These are phyloP conservation scores for Colletotrichum navitas DNA, from an alignment of 2,329 filamentous ascomycete species.

Conservation along the genomic window DNA sequence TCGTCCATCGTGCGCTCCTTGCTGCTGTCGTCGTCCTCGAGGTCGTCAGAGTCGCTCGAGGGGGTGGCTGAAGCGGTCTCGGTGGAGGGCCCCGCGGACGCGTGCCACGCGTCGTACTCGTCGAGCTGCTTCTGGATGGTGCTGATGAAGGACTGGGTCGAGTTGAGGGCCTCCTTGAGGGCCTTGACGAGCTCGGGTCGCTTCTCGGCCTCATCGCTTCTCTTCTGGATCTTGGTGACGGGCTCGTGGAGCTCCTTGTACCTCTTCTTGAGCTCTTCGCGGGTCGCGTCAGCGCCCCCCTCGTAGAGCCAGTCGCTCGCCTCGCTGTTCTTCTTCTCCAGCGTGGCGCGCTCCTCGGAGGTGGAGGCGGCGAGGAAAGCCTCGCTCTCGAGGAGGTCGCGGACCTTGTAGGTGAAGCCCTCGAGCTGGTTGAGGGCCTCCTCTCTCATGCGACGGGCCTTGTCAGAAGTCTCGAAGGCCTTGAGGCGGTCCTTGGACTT, in stretches of 20 bases:
- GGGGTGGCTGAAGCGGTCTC: conserved; percentile 59
- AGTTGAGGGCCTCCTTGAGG: conserved; percentile 78
- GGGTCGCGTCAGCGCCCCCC: conserved; percentile 81
- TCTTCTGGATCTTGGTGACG: conserved; percentile 80
- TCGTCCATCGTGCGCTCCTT: conserved; percentile 61
- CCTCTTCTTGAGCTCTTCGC: conserved; percentile 80
- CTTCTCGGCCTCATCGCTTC: conserved; percentile 77
- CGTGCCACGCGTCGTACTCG: conserved; percentile 74
- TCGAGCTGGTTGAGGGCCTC: conserved; percentile 95
- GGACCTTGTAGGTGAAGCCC: conserved; percentile 88
- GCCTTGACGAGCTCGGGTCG: conserved; percentile 77
- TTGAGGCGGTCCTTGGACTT: conserved; percentile 77
- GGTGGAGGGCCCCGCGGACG: conserved; percentile 61
- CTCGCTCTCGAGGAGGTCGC: conserved; percentile 84
- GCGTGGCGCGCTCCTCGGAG: conserved; percentile 71
- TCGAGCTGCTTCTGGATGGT: conserved; percentile 78
- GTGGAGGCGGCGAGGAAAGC: conserved; percentile 81
- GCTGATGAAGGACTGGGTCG: conserved; percentile 77
- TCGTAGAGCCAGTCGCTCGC: conserved; percentile 92
- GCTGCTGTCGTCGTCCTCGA: conserved; percentile 76
- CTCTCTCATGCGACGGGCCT: conserved; percentile 80
- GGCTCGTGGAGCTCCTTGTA: conserved; percentile 83
- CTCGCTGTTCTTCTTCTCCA: conserved; percentile 76
- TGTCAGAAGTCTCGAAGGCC: conserved; percentile 89
- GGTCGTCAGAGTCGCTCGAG: conserved; percentile 74